A percentile compares a stretch with the other conserved stretches of the same genome.
phyloP scores from a whole-genome alignment of 2,329 filamentous ascomycete genomes.

The Acrodontium crateriforme region DNA sequence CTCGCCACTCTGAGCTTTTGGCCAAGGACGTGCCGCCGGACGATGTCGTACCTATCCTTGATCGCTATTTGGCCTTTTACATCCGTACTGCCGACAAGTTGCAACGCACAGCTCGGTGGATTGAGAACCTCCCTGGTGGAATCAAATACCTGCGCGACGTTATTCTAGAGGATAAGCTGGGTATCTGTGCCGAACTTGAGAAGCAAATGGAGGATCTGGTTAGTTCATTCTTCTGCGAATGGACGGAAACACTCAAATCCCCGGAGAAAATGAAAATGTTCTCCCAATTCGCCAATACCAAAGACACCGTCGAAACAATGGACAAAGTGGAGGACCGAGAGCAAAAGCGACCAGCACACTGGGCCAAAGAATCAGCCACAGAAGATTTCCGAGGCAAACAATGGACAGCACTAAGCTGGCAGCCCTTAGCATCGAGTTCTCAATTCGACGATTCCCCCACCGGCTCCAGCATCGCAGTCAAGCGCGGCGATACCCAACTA shows the following conservation, averaged over 20 bases:
- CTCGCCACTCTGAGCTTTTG: constrained; percentile 66
- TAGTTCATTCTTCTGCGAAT: constrained; percentile 77
- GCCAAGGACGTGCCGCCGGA: constrained; percentile 75
- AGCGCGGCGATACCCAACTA: constrained; percentile 78
- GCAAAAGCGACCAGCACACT: constrained; percentile 62
- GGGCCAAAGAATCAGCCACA: constrained; percentile 53
- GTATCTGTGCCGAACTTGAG: constrained; percentile 72
- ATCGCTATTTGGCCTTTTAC: constrained; percentile 86
- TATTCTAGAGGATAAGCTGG: constrained; percentile 71
- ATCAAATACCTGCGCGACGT: constrained; percentile 73
- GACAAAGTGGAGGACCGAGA: constrained; percentile 59
- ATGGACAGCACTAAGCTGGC: constrained; percentile 61
- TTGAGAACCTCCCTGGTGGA: constrained; percentile 71
- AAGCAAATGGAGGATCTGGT: constrained; percentile 79
- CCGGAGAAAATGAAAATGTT: constrained; percentile 57
- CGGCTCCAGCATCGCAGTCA: constrained; percentile 62
- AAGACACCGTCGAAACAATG: constrained; percentile 50
- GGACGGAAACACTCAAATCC: constrained; percentile 66
- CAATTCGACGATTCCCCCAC: constrained; percentile 59
- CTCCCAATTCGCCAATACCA: constrained; percentile 71
- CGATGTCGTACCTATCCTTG: constrained; percentile 69
- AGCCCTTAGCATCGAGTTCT: constrained; percentile 58
- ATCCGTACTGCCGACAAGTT: constrained; percentile 85
- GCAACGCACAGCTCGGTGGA: constrained; percentile 77
- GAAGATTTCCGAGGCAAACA: constrained; percentile 59